These are phyloP conservation scores for Phytophthora pinifolia DNA, from an alignment of 352 stramenopile genomes.

Conservation along the genomic window DNA sequence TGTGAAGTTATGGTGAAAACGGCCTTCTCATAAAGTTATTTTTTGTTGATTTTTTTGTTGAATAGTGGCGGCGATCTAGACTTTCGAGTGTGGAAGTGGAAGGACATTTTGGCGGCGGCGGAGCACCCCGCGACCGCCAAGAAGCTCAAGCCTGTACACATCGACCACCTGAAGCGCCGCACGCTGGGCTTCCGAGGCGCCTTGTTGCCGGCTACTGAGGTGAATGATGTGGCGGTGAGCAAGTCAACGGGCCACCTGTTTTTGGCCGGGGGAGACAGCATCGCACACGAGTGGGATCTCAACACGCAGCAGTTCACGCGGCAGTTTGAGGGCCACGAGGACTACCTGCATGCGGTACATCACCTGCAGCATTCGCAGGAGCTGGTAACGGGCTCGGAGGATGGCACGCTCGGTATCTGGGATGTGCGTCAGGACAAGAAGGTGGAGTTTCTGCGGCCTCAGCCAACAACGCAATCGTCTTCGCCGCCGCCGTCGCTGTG, in stretches of 20 bases:
- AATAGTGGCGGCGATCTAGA: constrained; percentile 73
- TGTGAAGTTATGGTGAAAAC: constrained; percentile 4
- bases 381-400: constrained; percentile 68
- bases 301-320: constrained; percentile 50
- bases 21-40: constrained; percentile 10
- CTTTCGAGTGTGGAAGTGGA: constrained; percentile 77
- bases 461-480: constrained; percentile 23
- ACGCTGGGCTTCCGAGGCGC: constrained; percentile 62
- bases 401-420: constrained; percentile 76
- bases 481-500: constrained; percentile 30
- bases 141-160: constrained; percentile 42
- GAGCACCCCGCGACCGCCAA: constrained; percentile 20
- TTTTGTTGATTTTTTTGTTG: neutral
- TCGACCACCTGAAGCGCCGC: constrained; percentile 53
- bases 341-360: constrained; percentile 67
- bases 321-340: constrained; percentile 52
- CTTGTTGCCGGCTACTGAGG: constrained; percentile 57
- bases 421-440: constrained; percentile 52
- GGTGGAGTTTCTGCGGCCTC: constrained; percentile 58
- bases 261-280: constrained; percentile 59
- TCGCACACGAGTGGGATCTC: constrained; percentile 68
- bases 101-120: constrained; percentile 52
- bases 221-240: constrained; percentile 64
- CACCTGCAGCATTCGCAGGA: constrained; percentile 71
- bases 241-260: constrained; percentile 42